A percentile compares a stretch with the other conserved stretches of the same genome.
phyloP scores from a whole-genome alignment of 148 eudicot species.

The Spergularia bocconei region DNA sequence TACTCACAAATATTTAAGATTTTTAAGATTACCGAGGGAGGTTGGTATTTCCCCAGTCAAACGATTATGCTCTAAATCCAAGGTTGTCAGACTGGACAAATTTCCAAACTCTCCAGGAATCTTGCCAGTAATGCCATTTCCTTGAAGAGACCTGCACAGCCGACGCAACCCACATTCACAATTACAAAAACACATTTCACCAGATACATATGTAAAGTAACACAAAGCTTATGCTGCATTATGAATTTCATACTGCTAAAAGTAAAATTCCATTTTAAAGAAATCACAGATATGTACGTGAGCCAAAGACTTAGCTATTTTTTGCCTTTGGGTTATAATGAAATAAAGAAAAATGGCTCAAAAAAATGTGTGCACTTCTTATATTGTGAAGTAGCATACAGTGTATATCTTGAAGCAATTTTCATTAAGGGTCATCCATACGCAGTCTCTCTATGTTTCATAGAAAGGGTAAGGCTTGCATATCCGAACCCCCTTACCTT shows the following conservation, averaged over 20 bases:
- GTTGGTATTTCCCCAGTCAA: slow-evolving; percentile 82
- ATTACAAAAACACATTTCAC: not conserved
- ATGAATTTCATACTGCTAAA: not conserved
- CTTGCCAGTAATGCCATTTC: slow-evolving; percentile 68
- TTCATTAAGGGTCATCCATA: no score
- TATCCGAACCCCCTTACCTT: no score
- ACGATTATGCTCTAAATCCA: slow-evolving; percentile 68
- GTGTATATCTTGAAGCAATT: no score
- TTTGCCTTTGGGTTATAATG: no score
- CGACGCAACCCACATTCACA: slow-evolving; percentile 5
- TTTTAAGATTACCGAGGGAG: slow-evolving; percentile 69
- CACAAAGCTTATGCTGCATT: not conserved
- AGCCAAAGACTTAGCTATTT: no score
- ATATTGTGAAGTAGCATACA: no score
- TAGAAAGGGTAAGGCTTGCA: no score
- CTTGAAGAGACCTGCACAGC: slow-evolving; percentile 59
- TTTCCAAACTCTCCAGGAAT: slow-evolving; percentile 76
- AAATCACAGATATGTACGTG: not conserved
- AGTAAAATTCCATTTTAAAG: not conserved
- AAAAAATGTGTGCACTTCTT: no score
- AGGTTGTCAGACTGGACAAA: slow-evolving; percentile 61
- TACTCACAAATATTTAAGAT: slow-evolving; percentile 79
- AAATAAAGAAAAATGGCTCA: not conserved
- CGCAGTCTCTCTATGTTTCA: no score
- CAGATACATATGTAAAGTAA: not conserved